phyloP scores from a whole-genome alignment of 2,329 filamentous ascomycete species.

The Phoma herbarum region DNA sequence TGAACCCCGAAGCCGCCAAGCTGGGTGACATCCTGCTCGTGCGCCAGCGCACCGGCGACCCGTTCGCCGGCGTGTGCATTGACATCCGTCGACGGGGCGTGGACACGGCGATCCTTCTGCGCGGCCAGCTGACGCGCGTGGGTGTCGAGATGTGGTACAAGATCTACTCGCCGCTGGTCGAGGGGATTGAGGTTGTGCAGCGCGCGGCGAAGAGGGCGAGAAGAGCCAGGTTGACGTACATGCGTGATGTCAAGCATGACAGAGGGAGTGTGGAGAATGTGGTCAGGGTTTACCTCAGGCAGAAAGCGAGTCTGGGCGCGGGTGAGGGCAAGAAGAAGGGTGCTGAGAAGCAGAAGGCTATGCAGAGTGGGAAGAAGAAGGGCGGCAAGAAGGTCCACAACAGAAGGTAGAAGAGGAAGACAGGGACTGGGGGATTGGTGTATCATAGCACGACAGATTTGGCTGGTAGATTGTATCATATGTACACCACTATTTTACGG shows the following conservation, averaged over 20 bases:
- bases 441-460: too few relatives aligned
- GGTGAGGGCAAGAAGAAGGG: constrained; percentile 43
- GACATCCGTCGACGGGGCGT: constrained; percentile 85
- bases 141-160: constrained; percentile 99
- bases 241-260: constrained; percentile 65
- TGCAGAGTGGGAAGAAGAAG: constrained; percentile 41
- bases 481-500: constrained; percentile 12
- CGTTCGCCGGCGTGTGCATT: constrained; percentile 88
- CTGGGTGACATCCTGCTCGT: constrained; percentile 93
- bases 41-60: constrained; percentile 83
- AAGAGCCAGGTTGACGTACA: constrained; percentile 87
- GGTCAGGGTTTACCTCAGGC: constrained; percentile 48
- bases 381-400: constrained; percentile 40
- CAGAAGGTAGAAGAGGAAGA: constrained; percentile 28
- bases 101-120: constrained; percentile 86
- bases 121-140: constrained; percentile 84
- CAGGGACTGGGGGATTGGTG: too few relatives aligned
- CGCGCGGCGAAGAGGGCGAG: constrained; percentile 83
- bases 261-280: constrained; percentile 51
- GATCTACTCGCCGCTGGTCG: constrained; percentile 87
- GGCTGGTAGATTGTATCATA: background rate
- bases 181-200: constrained; percentile 93
- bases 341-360: constrained; percentile 28
- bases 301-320: constrained; percentile 49
- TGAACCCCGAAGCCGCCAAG: constrained; percentile 80